Conservation (phyloP, 768 basidiomycete species). For the Tylopilus sp. region DNA sequence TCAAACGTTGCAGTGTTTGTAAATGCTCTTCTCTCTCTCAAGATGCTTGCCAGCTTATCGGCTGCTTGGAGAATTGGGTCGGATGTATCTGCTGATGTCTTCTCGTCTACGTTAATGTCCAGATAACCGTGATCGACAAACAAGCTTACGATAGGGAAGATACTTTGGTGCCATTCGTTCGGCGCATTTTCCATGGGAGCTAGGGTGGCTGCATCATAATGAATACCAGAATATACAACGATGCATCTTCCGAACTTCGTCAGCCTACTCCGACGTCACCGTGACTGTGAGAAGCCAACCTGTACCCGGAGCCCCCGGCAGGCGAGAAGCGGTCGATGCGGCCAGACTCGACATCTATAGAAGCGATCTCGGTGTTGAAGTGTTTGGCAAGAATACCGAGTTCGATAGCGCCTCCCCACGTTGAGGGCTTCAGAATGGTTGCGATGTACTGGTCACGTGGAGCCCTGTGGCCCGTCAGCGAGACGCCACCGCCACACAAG, state of each 20-base stretch:
- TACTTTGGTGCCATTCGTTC: slow-evolving; percentile 83
- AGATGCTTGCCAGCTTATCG: slow-evolving; percentile 62
- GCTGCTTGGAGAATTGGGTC: slow-evolving; percentile 64
- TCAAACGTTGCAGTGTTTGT: slow-evolving; percentile 90
- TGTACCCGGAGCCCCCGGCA: slow-evolving; percentile 33
- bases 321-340: slow-evolving; percentile 76
- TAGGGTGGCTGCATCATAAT: slow-evolving; percentile 89
- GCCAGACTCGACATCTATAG: slow-evolving; percentile 90
- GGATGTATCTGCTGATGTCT: slow-evolving; percentile 34
- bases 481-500: background rate
- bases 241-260: slow-evolving; percentile 46
- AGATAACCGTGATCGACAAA: slow-evolving; percentile 1
- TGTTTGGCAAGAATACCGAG: slow-evolving; percentile 80
- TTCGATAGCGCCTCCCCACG: slow-evolving; percentile 98
- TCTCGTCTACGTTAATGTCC: slow-evolving; percentile 23
- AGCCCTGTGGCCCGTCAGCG: slow-evolving; percentile 35
- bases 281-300: slow-evolving; percentile 10
- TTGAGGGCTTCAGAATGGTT: slow-evolving; percentile 72
- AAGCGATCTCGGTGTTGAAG: slow-evolving; percentile 82
- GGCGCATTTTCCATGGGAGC: slow-evolving; percentile 77
- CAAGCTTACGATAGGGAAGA: slow-evolving; percentile 59
- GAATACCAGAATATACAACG: slow-evolving; percentile 93
- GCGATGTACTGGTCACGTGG: slow-evolving; percentile 68
- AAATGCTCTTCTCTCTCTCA: slow-evolving; percentile 77
- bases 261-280: background rate